Conservation (phyloP, 2,329 filamentous ascomycete genomes). For the Juglanconis juglandina region DNA sequence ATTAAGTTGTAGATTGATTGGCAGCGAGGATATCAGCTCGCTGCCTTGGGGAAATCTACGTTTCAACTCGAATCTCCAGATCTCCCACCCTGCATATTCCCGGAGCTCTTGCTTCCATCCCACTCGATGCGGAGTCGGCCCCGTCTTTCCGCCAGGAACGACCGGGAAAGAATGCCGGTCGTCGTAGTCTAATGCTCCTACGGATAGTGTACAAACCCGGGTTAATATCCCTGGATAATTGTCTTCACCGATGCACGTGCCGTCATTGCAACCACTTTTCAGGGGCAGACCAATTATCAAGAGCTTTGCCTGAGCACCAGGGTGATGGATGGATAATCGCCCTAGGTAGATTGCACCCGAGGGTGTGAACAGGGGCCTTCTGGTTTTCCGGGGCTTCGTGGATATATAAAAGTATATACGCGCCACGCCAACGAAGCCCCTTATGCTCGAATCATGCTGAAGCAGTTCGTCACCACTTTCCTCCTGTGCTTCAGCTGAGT, state of each 20-base stretch:
- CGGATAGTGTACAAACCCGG: background rate
- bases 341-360: background rate
- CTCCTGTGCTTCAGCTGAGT: background rate
- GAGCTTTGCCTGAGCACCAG: background rate
- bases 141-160: constrained; percentile 2
- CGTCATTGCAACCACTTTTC: background rate
- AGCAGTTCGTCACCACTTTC: background rate
- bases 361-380: background rate
- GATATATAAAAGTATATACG: background rate
- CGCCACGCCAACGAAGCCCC: too few species aligned
- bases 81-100: background rate
- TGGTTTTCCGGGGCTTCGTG: background rate
- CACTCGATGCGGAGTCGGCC: background rate
- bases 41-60: too few species aligned
- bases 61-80: too few species aligned
- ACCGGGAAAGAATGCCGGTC: background rate
- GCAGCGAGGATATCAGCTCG: too few species aligned
- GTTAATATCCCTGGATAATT: background rate
- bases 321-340: background rate
- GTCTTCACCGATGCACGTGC: background rate
- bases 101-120: constrained; percentile 4
- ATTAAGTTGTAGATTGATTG: too few species aligned
- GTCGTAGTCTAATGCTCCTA: background rate
- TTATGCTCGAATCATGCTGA: too few species aligned
- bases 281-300: background rate